Conservation (phyloP, 176 grass and related monocot genomes). For the Oropetium thomaeum region DNA sequence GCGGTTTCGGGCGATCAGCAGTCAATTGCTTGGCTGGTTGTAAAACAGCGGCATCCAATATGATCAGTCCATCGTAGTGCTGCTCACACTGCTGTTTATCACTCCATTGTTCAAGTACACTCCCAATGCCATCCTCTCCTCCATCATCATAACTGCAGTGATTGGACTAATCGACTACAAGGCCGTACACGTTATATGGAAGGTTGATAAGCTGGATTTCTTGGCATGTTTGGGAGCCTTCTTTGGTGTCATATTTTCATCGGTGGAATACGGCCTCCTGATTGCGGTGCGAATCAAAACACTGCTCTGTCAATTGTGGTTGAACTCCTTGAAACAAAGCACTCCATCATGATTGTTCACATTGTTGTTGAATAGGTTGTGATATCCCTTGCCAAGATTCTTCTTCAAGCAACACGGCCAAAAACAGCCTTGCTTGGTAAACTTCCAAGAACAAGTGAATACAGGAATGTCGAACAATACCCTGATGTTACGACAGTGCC, state of each 20-base stretch:
- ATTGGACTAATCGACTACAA: slow-evolving; percentile 63
- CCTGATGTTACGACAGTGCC: slow-evolving; percentile 62
- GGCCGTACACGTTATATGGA: slow-evolving; percentile 72
- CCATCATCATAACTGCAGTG: slow-evolving; percentile 89
- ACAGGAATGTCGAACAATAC: slow-evolving; percentile 82
- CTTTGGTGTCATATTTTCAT: slow-evolving; percentile 73
- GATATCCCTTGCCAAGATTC: slow-evolving; percentile 81
- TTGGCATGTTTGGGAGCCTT: slow-evolving; percentile 73
- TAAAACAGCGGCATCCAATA: slow-evolving; percentile 70
- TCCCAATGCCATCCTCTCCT: slow-evolving; percentile 77
- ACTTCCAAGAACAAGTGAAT: slow-evolving; percentile 66
- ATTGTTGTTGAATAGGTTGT: slow-evolving; percentile 50
- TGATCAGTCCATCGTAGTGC: slow-evolving; percentile 69
- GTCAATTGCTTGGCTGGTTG: slow-evolving; percentile 94
- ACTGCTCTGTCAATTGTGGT: not conserved
- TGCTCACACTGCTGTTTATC: slow-evolving; percentile 73
- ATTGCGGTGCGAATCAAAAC: slow-evolving; percentile 47
- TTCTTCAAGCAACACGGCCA: slow-evolving; percentile 91
- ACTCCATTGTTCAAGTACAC: slow-evolving; percentile 94
- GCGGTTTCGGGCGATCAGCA: slow-evolving; percentile 83
- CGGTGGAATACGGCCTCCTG: slow-evolving; percentile 81
- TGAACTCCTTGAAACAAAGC: not conserved
- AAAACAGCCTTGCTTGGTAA: slow-evolving; percentile 90
- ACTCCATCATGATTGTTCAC: not conserved
- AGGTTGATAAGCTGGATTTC: slow-evolving; percentile 92